phyloP scores from a whole-genome alignment of 805 yeast genomes.

The Candida caryicola region DNA sequence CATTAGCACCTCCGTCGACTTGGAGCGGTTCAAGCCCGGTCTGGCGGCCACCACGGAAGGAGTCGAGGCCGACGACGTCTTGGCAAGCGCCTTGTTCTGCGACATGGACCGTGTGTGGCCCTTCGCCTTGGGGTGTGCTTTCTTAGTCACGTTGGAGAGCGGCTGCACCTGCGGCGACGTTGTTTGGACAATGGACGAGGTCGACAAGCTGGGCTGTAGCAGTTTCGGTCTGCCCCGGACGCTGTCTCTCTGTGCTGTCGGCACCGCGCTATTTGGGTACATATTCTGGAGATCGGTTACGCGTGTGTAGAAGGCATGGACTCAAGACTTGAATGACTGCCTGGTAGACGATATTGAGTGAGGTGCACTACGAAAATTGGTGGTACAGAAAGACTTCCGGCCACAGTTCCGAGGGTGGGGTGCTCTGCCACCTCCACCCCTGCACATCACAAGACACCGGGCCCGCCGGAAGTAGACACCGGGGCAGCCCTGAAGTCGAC shows the following conservation, averaged over 20 bases:
- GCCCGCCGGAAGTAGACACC: too few relatives aligned
- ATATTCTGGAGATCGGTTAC: too few relatives aligned
- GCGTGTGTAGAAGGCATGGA: too few relatives aligned
- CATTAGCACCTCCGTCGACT: conserved; percentile 39
- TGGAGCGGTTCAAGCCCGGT: conserved; percentile 37
- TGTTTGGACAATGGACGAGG: background rate
- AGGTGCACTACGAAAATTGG: background rate
- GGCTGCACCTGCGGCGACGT: background rate
- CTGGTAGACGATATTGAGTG: background rate
- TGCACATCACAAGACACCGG: too few relatives aligned
- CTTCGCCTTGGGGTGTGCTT: conserved; percentile 9
- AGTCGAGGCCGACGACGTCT: conserved; percentile 20
- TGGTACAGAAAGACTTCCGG: too few relatives aligned
- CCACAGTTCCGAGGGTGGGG: too few relatives aligned
- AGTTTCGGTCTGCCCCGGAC: conserved; percentile 11
- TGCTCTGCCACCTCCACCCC: too few relatives aligned
- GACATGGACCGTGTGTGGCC: conserved; percentile 30
- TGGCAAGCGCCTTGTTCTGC: conserved; percentile 29
- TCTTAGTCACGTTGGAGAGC: background rate
- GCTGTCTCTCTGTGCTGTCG: conserved; percentile 1
- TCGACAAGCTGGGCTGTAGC: background rate
- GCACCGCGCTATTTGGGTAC: background rate
- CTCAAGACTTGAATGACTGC: too few relatives aligned
- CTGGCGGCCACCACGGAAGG: conserved; percentile 11
- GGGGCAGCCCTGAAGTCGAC: too few relatives aligned